A percentile compares a stretch with the other conserved stretches of the same genome.
These are phyloP conservation scores for Dalechampia spathulata DNA, from an alignment of 441 rosid genomes.

Conservation along the genomic window DNA sequence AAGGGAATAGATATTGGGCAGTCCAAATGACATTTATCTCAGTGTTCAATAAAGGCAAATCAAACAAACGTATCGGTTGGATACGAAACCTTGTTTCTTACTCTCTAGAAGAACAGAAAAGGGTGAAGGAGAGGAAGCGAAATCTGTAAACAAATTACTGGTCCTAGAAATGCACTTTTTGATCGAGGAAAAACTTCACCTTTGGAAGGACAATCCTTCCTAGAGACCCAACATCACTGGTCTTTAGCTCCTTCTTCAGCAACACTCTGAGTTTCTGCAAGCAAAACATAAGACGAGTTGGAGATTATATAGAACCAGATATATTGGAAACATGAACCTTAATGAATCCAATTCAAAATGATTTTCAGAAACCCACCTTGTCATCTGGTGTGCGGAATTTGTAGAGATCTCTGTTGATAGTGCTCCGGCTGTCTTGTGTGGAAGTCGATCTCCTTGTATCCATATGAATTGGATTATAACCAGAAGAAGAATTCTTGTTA, in stretches of 20 bases:
- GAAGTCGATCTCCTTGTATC: constrained; percentile 25
- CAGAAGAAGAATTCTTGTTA: constrained; percentile 25
- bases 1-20: constrained; percentile 18
- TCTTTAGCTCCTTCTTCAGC: constrained; percentile 45
- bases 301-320: neutral
- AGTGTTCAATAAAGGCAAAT: constrained; percentile 21
- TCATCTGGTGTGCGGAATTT: constrained; percentile 35
- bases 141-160: constrained; percentile 6
- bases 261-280: constrained; percentile 49
- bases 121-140: constrained; percentile 10
- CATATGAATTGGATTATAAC: constrained; percentile 10
- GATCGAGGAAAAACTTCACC: constrained; percentile 32
- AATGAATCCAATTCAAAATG: constrained; percentile 5
- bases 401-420: constrained; percentile 22
- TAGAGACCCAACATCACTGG: constrained; percentile 64
- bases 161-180: neutral
- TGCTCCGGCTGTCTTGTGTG: neutral
- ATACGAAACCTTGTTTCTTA: constrained; percentile 11
- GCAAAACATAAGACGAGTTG: constrained; percentile 3
- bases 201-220: constrained; percentile 73
- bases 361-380: constrained; percentile 28
- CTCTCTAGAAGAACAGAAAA: neutral
- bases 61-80: constrained; percentile 21
- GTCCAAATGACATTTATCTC: constrained; percentile 18
- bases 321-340: no score